Percentiles rank a stretch among this genome's conserved stretches.
Evolutionary conservation across 345 rosid genomes (phyloP).

Genomic region (Xanthoceras sorbifolium): DNA sequence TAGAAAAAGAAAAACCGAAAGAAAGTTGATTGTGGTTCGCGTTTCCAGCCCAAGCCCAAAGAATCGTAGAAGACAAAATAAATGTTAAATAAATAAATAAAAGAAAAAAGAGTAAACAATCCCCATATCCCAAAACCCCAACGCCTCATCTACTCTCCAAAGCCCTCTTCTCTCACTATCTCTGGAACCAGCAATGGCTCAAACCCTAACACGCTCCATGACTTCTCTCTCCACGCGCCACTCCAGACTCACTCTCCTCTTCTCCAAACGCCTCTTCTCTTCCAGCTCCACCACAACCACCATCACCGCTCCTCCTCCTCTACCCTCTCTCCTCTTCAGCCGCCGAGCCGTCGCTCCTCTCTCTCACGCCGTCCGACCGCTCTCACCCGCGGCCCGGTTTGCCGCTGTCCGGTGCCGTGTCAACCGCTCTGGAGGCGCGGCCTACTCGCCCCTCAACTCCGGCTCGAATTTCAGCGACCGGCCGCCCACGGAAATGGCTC

Average conservation of each 20-base stretch:
- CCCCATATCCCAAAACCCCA: neutral
- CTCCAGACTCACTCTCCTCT: conserved; percentile 31
- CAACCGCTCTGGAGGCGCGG: conserved; percentile 67
- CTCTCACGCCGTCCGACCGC: conserved; percentile 27
- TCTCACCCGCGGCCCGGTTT: conserved; percentile 38
- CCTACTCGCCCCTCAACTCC: conserved; percentile 88
- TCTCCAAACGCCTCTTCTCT: conserved; percentile 45
- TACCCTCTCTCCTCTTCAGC: conserved; percentile 37
- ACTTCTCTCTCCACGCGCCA: conserved; percentile 45
- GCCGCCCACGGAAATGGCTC: conserved; percentile 95
- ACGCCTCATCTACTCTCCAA: neutral
- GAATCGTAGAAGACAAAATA: too few relatives aligned
- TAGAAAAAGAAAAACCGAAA: too few relatives aligned
- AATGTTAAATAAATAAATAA: too few relatives aligned
- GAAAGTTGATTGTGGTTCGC: too few relatives aligned
- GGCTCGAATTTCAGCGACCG: conserved; percentile 91
- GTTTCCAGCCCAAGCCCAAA: too few relatives aligned
- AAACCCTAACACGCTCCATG: conserved; percentile 49
- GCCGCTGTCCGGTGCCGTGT: conserved; percentile 66
- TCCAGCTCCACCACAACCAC: conserved; percentile 23
- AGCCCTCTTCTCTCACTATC: conserved; percentile 14
- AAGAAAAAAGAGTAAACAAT: too few relatives aligned
- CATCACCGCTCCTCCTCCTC: conserved; percentile 40
- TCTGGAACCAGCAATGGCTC: conserved; percentile 44
- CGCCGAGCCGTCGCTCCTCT: conserved; percentile 44